Conservation (phyloP, 75 land plant species). For the Sequoia sempervirens region DNA sequence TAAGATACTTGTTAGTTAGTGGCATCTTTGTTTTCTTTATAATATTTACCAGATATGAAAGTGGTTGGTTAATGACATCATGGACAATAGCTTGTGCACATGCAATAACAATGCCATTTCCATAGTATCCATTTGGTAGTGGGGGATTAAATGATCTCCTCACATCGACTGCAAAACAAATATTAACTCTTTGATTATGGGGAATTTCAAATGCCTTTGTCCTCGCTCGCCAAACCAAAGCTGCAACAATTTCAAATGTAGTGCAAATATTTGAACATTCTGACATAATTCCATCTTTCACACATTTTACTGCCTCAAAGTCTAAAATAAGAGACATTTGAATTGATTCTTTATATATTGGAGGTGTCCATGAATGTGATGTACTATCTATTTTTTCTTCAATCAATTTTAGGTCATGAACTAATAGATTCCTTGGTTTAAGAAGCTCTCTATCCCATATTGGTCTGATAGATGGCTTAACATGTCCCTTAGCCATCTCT, state of each 20-base stretch:
- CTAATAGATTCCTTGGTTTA: neutral
- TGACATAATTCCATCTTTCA: neutral
- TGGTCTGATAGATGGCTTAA: neutral
- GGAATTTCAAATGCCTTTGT: constrained; percentile 10
- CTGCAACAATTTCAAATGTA: constrained; percentile 26
- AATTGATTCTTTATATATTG: neutral
- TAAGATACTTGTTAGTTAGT: too few relatives aligned
- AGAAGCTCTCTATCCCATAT: neutral
- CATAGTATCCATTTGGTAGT: constrained; percentile 22
- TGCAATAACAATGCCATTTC: constrained; percentile 25
- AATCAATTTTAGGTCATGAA: neutral
- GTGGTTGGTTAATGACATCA: neutral
- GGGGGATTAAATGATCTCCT: constrained; percentile 16
- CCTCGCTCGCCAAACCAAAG: constrained; percentile 28
- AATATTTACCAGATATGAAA: neutral
- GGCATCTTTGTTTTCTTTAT: neutral
- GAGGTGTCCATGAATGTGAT: neutral
- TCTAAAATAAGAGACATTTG: neutral
- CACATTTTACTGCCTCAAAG: neutral
- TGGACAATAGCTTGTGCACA: constrained; percentile 9
- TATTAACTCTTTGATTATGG: constrained; percentile 3
- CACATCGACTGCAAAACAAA: constrained; percentile 30
- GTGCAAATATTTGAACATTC: constrained; percentile 3
- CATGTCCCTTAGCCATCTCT: neutral
- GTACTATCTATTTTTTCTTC: neutral